Base-by-base conservation (phyloP, 2,329 filamentous ascomycete genomes). In the Fusarium newnesense region DNA sequence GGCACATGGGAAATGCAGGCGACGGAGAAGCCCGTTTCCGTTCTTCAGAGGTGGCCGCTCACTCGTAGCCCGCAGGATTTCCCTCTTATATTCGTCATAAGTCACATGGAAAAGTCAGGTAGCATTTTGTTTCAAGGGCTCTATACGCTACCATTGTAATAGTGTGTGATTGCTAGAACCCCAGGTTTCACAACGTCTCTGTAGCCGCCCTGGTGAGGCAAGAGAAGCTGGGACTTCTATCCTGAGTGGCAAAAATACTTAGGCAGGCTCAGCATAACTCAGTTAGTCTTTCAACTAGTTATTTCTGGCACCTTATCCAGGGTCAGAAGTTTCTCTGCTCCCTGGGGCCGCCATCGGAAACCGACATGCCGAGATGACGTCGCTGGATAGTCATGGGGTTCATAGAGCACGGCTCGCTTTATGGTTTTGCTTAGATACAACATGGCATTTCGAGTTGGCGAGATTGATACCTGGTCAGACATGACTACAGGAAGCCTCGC, bases 161-260 rank as follows among this genome's bases (percentile, higher is more conserved):
- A 26, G 59, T 56, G 60, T 72, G 69, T 76, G 75, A 63, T 73
- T 74, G 36, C 32, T 30, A 69, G 43, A 66, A 68, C 72, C 70
- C 75, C 73, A 67, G 56, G 75, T 76, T 77, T 76, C 75, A 77
- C 54, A 62, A 64, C 49, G 54, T 63, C 65, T 67, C 63, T 68
- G 39, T 71, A 73, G 68, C 70, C 72, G 70, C 65, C 67, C 61
- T 77, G 28, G 21, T 34, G 28, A 50, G 47, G 15, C 16, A 34
- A 24, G 24, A 32, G 32, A 49, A 30, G 28, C 46, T 18, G 32
- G 10, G 46, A 49, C 11, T 49, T 49, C 21, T n/a, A 32, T 49
- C 46, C 18, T 21, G 4, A 49, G 28, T n/a, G 21, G 46, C 26
- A 32, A 32, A 49, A 32, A 49, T 30, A 49, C 46, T 11, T 32